phyloP scores from a whole-genome alignment of 139 green algal genomes.

The Zygnema cylindricum region DNA sequence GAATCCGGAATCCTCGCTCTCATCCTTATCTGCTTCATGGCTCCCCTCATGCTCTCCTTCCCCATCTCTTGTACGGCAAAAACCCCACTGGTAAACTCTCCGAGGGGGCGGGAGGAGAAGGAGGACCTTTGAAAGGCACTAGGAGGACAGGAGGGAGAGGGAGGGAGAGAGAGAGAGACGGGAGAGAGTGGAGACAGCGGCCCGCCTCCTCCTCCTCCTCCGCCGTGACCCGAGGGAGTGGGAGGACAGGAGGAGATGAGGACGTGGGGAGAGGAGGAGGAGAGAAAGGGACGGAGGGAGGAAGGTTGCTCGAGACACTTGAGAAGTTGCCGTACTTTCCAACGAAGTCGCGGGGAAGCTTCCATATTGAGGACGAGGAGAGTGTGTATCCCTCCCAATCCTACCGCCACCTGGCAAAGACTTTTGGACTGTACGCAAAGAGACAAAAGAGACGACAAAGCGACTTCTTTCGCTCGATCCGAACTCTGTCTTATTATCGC shows the following conservation, averaged over 20 bases:
- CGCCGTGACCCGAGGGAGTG: neutral
- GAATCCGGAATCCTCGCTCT: neutral
- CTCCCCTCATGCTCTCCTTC: neutral
- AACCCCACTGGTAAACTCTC: neutral
- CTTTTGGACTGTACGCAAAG: neutral
- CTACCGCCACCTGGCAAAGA: constrained; percentile 8
- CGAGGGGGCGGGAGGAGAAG: neutral
- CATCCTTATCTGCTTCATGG: neutral
- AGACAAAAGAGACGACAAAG: neutral
- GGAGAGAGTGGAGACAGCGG: neutral
- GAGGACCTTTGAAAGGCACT: neutral
- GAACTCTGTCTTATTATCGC: neutral
- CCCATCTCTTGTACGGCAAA: neutral
- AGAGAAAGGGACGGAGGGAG: neutral
- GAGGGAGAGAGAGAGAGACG: neutral
- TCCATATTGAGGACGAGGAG: neutral
- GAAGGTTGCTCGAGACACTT: neutral
- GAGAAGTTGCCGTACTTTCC: neutral
- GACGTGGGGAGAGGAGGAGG: neutral
- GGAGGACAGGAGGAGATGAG: neutral
- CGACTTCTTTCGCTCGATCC: neutral
- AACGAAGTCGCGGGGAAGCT: neutral
- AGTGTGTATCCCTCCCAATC: neutral
- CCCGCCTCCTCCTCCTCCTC: neutral
- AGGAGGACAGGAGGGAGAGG: neutral